These are phyloP conservation scores for Xylaria curta DNA, from an alignment of 495 filamentous ascomycete genomes.

Conservation along the genomic window DNA sequence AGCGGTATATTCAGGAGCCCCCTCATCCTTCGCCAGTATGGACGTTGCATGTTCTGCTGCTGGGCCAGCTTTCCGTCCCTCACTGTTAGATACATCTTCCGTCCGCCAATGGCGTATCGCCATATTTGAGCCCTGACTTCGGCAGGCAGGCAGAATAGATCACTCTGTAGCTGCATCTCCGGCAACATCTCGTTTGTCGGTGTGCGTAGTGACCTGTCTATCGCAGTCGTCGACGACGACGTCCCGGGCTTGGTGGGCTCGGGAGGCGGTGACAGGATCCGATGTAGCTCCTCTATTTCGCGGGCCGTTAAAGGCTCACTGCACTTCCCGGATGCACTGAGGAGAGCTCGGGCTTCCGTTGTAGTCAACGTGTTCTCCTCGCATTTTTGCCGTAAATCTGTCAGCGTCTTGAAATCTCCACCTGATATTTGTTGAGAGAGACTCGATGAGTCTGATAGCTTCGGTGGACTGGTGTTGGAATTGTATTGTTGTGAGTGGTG, in stretches of 20 bases:
- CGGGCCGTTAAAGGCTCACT: slow-evolving; percentile 22
- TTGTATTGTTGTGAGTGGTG: not conserved
- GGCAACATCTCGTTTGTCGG: slow-evolving; percentile 29
- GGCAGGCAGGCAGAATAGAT: slow-evolving; percentile 23
- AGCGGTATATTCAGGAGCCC: slow-evolving; percentile 21
- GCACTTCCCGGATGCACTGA: slow-evolving; percentile 20
- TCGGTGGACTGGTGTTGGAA: not conserved
- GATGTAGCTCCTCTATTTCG: slow-evolving; percentile 26
- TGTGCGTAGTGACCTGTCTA: slow-evolving; percentile 19
- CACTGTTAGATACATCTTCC: slow-evolving; percentile 24
- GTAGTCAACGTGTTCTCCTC: slow-evolving; percentile 19
- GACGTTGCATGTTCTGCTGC: slow-evolving; percentile 16
- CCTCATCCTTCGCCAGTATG: slow-evolving; percentile 23
- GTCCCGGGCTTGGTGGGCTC: slow-evolving; percentile 8
- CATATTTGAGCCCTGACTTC: slow-evolving; percentile 26
- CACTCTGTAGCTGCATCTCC: slow-evolving; percentile 17
- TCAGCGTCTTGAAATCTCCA: slow-evolving; percentile 5
- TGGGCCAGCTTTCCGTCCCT: slow-evolving; percentile 21
- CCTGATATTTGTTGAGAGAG: not conserved
- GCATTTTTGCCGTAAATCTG: slow-evolving; percentile 24
- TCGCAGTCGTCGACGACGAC: slow-evolving; percentile 2
- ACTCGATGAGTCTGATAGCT: not conserved
- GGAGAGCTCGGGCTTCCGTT: slow-evolving; percentile 22
- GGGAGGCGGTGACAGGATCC: slow-evolving; percentile 16
- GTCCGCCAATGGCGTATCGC: slow-evolving; percentile 21